Conservation (phyloP, 352 stramenopile genomes). For the Globisporangium barbulae region DNA sequence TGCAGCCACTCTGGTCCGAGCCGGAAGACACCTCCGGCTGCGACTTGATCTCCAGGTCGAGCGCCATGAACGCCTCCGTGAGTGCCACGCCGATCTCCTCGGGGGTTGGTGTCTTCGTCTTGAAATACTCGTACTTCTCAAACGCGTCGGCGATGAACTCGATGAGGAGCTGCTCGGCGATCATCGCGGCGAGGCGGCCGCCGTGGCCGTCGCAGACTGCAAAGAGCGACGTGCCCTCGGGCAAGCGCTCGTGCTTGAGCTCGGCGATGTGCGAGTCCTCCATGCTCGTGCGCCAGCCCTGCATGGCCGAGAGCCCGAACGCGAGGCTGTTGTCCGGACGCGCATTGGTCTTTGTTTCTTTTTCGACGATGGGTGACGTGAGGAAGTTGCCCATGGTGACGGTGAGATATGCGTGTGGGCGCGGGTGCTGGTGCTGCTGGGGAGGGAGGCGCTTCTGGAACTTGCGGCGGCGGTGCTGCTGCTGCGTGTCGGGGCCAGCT, state of each 20-base stretch:
- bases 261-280: constrained; percentile 75
- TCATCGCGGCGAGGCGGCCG: constrained; percentile 49
- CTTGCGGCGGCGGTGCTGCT: constrained; percentile 6
- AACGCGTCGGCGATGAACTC: constrained; percentile 33
- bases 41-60: constrained; percentile 63
- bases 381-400: constrained; percentile 79
- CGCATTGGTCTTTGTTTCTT: constrained; percentile 51
- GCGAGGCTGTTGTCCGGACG: constrained; percentile 51
- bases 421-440: background rate
- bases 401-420: background rate
- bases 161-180: constrained; percentile 42
- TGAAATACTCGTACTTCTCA: constrained; percentile 34
- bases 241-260: constrained; percentile 40
- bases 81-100: constrained; percentile 57
- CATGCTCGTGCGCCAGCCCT: constrained; percentile 82
- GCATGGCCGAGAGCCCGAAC: constrained; percentile 73
- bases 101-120: constrained; percentile 30
- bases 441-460: constrained; percentile 9
- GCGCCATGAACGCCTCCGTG: constrained; percentile 54
- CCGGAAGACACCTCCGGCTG: constrained; percentile 43
- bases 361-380: constrained; percentile 69
- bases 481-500: background rate
- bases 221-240: constrained; percentile 58
- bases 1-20: constrained; percentile 74
- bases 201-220: constrained; percentile 82